Base-by-base conservation (phyloP, 768 basidiomycete species). In the Ephemerocybe angulata region DNA sequence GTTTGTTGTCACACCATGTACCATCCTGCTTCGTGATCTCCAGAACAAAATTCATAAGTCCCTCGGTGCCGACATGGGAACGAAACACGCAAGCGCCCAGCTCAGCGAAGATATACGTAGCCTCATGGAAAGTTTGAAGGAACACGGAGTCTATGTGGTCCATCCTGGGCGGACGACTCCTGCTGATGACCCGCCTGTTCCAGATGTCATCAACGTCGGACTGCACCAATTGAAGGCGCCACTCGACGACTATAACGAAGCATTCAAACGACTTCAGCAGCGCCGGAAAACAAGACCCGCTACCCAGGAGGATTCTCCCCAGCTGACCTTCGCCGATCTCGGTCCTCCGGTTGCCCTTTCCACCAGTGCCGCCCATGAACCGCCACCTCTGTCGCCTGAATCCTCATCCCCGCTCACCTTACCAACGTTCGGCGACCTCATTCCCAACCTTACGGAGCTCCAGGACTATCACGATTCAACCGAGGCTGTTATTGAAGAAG, bases 61-160 rank as follows among this genome's bases (percentile, higher is more conserved):
- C 2, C 50, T 69, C 0, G 66, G 67, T 2, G 17, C 60, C 19
- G 58, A 67, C 33, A 53, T 59, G 24, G 66, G 65, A 2, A 61
- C 54, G 11, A 43, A 46, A 4, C 67, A 67, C 41, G 52, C 54
- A 21, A 28, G 57, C 1, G 50, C 61, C 3, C 54, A 67, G 21
- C 55, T 69, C 0, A 42, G 42, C 0, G 54, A 56, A 4, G 63
- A 69, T 44, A 65, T 69, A 12, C 19, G 24, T 1, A 41, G 12
- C 0, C 57, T 69, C 3, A 67, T 69, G 65, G 31, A 57, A 1
- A 65, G 63, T 30, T 60, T 69, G 0, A 17, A 52, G 1, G 63
- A 66, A 24, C 55, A 66, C 31, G 44, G 61, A 3, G 66, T 69
- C 0, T 66, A 69, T 41, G 13, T 13, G 3, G 15, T 58, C 1